Percentiles rank a stretch among this genome's conserved stretches.
Evolutionary conservation across 495 filamentous ascomycete genomes (phyloP).

Genomic region (Penicillium coffeae): DNA sequence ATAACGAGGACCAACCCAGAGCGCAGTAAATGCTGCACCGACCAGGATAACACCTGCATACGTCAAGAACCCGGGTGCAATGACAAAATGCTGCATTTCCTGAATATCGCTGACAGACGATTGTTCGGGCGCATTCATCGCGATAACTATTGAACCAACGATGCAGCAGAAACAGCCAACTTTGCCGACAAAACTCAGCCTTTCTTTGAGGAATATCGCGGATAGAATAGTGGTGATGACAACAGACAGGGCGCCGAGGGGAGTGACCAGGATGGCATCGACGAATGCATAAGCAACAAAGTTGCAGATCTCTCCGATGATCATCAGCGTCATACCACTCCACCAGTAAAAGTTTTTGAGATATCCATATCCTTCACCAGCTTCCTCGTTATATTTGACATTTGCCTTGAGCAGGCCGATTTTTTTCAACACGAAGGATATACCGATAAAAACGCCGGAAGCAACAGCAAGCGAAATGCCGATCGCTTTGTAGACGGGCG

Average conservation of each 20-base stretch:
- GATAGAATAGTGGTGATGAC: conserved; percentile 91
- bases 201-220: conserved; percentile 94
- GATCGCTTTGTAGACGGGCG: conserved; percentile 75
- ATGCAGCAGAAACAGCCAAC: conserved; percentile 95
- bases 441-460: conserved; percentile 90
- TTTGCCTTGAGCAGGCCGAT: conserved; percentile 86
- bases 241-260: conserved; percentile 89
- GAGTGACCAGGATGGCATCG: conserved; percentile 94
- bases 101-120: conserved; percentile 85
- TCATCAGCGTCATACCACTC: conserved; percentile 96
- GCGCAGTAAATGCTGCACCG: conserved; percentile 63
- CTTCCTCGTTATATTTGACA: conserved; percentile 92
- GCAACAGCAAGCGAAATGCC: conserved; percentile 82
- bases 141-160: conserved; percentile 87
- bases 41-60: conserved; percentile 84
- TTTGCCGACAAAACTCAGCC: conserved; percentile 92
- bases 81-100: conserved; percentile 85
- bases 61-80: conserved; percentile 78
- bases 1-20: conserved; percentile 85
- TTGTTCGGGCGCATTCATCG: conserved; percentile 84
- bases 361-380: conserved; percentile 96
- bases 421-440: conserved; percentile 96
- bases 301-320: conserved; percentile 94
- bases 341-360: conserved; percentile 96
- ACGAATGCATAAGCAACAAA: conserved; percentile 97